phyloP scores from a whole-genome alignment of 805 yeast species.

The Candida schatavii region DNA sequence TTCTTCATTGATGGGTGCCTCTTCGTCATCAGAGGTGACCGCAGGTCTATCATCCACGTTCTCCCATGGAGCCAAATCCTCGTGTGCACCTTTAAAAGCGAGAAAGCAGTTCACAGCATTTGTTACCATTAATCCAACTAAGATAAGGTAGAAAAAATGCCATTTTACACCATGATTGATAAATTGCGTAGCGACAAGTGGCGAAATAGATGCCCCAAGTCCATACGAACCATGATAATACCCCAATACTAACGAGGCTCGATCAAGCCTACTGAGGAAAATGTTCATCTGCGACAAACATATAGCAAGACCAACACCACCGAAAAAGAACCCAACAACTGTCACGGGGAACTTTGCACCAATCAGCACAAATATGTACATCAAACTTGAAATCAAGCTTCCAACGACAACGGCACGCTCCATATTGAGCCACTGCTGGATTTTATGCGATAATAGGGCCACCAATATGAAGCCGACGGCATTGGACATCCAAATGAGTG shows the following conservation, averaged over 20 bases:
- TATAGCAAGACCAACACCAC: slow-evolving; percentile 21
- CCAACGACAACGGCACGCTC: slow-evolving; percentile 14
- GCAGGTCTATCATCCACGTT: not conserved
- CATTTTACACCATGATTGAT: slow-evolving; percentile 18
- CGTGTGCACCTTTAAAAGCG: slow-evolving; percentile 16
- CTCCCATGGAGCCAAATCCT: slow-evolving; percentile 20
- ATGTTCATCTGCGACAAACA: slow-evolving; percentile 20
- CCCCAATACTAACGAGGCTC: slow-evolving; percentile 14
- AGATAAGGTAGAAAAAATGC: slow-evolving; percentile 20
- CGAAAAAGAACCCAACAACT: slow-evolving; percentile 21
- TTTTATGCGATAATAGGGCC: slow-evolving; percentile 22
- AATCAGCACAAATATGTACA: slow-evolving; percentile 18
- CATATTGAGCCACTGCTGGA: slow-evolving; percentile 21
- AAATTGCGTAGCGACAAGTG: slow-evolving; percentile 21
- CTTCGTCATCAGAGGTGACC: not conserved
- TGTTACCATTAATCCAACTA: slow-evolving; percentile 16
- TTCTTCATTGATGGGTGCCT: slow-evolving; percentile 1
- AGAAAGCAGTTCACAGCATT: slow-evolving; percentile 10
- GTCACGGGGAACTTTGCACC: slow-evolving; percentile 20
- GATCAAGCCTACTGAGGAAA: slow-evolving; percentile 18
- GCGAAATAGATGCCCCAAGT: slow-evolving; percentile 24
- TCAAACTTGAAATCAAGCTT: slow-evolving; percentile 9
- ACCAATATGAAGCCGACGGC: slow-evolving; percentile 26
- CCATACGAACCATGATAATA: slow-evolving; percentile 23
- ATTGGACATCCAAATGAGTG: slow-evolving; percentile 26